A percentile compares a stretch with the other conserved stretches of the same genome.
These are phyloP conservation scores for Neurospora sp. DNA, from an alignment of 495 filamentous ascomycete genomes.

Conservation along the genomic window DNA sequence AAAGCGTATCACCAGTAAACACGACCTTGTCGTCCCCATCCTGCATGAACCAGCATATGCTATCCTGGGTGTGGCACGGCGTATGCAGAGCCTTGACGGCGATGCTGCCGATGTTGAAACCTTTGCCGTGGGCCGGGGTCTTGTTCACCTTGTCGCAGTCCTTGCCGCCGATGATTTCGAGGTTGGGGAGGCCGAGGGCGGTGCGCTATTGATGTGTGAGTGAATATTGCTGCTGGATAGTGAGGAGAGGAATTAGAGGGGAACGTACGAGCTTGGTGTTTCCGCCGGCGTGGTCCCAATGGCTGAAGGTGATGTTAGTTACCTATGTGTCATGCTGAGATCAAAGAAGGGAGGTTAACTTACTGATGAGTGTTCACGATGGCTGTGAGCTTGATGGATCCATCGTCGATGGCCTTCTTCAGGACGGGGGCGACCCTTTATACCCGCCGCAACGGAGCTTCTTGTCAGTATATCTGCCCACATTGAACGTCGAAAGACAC, in stretches of 20 bases:
- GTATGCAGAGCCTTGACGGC: constrained; percentile 84
- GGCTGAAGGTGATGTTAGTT: constrained; percentile 39
- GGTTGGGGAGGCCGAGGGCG: constrained; percentile 40
- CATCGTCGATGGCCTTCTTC: constrained; percentile 56
- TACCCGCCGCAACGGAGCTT: neutral
- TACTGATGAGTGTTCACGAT: constrained; percentile 98
- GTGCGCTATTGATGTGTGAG: constrained; percentile 44
- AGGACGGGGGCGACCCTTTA: constrained; percentile 71
- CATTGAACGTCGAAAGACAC: neutral
- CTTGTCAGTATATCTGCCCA: neutral
- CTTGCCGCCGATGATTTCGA: constrained; percentile 78
- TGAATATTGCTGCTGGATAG: neutral
- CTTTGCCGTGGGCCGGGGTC: constrained; percentile 63
- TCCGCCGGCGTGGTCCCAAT: constrained; percentile 91
- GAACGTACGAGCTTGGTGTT: constrained; percentile 61
- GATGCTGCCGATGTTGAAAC: constrained; percentile 80
- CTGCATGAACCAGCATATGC: constrained; percentile 81
- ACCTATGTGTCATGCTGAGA: neutral
- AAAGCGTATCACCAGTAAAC: constrained; percentile 94
- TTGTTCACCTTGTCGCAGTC: constrained; percentile 71
- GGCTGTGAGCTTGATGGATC: constrained; percentile 70
- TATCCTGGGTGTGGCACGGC: constrained; percentile 96
- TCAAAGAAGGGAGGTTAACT: constrained; percentile 14
- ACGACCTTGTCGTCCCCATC: constrained; percentile 73
- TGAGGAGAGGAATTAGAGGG: no score